Base-by-base conservation (phyloP, 352 stramenopile species). In the Phytopythium mirpurense region DNA sequence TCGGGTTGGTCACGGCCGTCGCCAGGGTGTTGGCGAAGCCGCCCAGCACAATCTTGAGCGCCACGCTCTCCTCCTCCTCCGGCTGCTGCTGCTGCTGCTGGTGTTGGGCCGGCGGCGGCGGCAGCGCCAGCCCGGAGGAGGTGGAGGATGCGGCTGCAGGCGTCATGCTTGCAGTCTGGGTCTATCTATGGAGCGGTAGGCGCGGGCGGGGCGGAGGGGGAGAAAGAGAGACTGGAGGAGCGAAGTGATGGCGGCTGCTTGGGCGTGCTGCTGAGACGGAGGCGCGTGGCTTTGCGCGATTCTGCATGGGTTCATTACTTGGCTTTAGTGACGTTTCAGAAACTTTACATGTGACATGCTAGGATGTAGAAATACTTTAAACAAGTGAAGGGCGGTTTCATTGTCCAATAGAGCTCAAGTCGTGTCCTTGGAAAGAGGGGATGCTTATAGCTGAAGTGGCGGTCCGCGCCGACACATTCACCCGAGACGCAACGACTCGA, bases 11-110 rank as follows among this genome's bases (percentile, higher is more conserved):
- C 47, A 78, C 60, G 38, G 43, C 46, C 56, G 67, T 61, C 38
- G 67, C 63, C 37, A 63, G 46, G 40, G 67, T 74, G 65, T 86
- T 86, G 57, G 75, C 67, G 50, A 81, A 52, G 40, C 75, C 72
- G 14, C 70, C 75, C 18, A 86, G 62, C 49, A 68, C 51, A 46
- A 86, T 82, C 62, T 86, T 86, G 59, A 67, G 67, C 18, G 62
- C 55, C 35, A 83, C 55, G 53, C 74, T 60, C 54, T 78, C 58
- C 54, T 74, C 57, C 45, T 74, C 65, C 50, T 11, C 5, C 32
- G 6, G 32, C 7, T 11, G 32, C 32, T 11, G 32, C 29, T 32
- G 29, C 29, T 32, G 29, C 9, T 78, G 58, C 19, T 66, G 62
- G 40, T 72, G 67, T 34, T 71, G 64, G 40, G 65, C 52, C 4